Evolutionary conservation across 805 yeast genomes (phyloP).

Genomic region (Cyberlindnera japonica): DNA sequence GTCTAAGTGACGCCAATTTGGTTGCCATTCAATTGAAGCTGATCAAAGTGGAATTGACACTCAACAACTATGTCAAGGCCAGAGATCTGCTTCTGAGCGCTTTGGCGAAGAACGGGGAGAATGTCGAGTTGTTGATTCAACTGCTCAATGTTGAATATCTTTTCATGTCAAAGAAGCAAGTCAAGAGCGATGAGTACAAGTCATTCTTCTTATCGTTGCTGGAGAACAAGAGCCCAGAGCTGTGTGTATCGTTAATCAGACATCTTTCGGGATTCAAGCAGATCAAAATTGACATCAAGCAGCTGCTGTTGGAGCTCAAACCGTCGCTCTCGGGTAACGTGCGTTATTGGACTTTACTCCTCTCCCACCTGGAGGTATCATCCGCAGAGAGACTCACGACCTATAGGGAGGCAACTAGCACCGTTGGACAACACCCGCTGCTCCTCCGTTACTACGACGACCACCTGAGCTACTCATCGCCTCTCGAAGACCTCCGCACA

Average conservation of each 20-base stretch:
- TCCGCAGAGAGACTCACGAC: neutral
- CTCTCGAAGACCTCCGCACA: too few species aligned
- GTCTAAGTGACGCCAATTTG: conserved; percentile 22
- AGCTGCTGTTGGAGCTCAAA: neutral
- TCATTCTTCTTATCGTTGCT: conserved; percentile 6
- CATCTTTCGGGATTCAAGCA: conserved; percentile 4
- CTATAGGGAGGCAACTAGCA: conserved; percentile 2
- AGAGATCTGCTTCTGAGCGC: conserved; percentile 14
- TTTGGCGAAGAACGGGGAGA: conserved; percentile 29
- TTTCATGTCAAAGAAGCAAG: conserved; percentile 2
- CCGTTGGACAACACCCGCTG: neutral
- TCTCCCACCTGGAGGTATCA: neutral
- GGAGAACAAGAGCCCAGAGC: conserved; percentile 2
- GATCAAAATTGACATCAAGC: neutral
- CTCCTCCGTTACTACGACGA: conserved; percentile 1
- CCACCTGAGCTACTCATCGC: neutral
- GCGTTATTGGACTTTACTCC: conserved; percentile 3
- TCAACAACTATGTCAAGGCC: conserved; percentile 37
- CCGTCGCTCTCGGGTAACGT: neutral
- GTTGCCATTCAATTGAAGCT: conserved; percentile 35
- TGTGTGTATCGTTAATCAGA: conserved; percentile 3
- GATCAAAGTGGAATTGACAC: conserved; percentile 41
- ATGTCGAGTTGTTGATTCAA: conserved; percentile 37
- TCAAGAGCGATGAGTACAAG: conserved; percentile 2
- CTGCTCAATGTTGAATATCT: conserved; percentile 41